These are phyloP conservation scores for Eudorina sp. DNA, from an alignment of 139 green algal species.

Conservation along the genomic window DNA sequence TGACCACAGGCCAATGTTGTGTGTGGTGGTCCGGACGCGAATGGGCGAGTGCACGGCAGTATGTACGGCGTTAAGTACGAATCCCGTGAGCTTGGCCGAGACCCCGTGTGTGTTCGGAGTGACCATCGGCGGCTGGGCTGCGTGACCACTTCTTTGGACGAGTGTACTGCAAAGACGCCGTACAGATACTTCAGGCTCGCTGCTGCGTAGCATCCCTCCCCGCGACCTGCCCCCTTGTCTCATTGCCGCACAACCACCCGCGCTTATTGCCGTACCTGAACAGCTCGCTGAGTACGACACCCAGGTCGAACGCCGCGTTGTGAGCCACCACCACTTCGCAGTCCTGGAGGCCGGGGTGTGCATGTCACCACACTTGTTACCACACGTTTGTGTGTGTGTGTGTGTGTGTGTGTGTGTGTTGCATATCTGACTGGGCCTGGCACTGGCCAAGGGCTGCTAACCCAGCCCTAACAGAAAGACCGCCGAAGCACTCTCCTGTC, in stretches of 20 bases:
- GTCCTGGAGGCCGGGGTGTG: background rate
- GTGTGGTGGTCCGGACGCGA: too few relatives aligned
- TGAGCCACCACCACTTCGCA: background rate
- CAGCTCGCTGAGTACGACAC: background rate
- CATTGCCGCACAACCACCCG: background rate
- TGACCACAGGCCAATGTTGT: too few relatives aligned
- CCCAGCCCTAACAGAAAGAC: too few relatives aligned
- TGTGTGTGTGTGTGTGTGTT: too few relatives aligned
- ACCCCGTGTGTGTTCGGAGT: background rate
- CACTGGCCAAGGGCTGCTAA: too few relatives aligned
- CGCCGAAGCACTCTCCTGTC: too few relatives aligned
- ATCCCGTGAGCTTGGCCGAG: too few relatives aligned
- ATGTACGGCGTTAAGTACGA: too few relatives aligned
- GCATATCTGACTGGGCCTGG: too few relatives aligned
- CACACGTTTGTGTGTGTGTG: too few relatives aligned
- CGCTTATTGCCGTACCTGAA: constrained; percentile 1
- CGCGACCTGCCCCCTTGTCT: background rate
- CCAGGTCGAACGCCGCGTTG: background rate
- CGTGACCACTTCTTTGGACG: background rate
- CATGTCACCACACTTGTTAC: background rate
- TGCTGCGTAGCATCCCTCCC: background rate
- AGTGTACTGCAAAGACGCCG: background rate
- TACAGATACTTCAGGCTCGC: too few relatives aligned
- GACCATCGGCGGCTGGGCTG: background rate
- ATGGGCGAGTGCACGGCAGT: too few relatives aligned